Evolutionary conservation across 768 basidiomycete species (phyloP).

Genomic region (Rhodotorula toruloides): DNA sequence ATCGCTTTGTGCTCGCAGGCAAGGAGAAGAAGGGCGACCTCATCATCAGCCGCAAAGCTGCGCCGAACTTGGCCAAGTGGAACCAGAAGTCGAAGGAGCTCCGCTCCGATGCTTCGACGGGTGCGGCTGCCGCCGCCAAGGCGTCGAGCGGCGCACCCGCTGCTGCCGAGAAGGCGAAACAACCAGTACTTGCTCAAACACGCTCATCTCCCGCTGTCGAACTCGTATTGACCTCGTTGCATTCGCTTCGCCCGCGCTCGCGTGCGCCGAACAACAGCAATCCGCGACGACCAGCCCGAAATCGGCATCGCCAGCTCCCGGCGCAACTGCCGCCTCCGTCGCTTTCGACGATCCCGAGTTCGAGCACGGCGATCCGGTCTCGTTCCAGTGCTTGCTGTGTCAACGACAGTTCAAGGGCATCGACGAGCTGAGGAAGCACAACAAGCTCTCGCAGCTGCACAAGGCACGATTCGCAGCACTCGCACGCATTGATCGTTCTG

Average conservation of each 20-base stretch:
- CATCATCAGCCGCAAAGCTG: conserved; percentile 56
- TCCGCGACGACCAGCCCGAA: not conserved
- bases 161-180: not conserved
- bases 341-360: conserved; percentile 57
- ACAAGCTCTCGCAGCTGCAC: conserved; percentile 88
- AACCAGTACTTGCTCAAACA: conserved; percentile 27
- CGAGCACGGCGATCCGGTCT: conserved; percentile 71
- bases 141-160: not conserved
- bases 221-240: conserved; percentile 12
- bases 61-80: conserved; percentile 92
- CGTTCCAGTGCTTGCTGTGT: conserved; percentile 80
- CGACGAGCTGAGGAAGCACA: conserved; percentile 82
- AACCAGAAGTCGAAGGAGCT: conserved; percentile 90
- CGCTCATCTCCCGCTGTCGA: conserved; percentile 16
- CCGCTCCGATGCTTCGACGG: conserved; percentile 42
- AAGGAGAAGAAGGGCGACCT: conserved; percentile 35
- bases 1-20: not conserved
- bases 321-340: not conserved
- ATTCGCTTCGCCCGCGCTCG: not conserved
- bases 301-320: not conserved
- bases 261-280: not conserved
- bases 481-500: not conserved
- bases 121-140: conserved; percentile 16
- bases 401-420: conserved; percentile 83
- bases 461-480: conserved; percentile 58